Base-by-base conservation (phyloP, 73 alveolate species). In the Paramecium caudatum region DNA sequence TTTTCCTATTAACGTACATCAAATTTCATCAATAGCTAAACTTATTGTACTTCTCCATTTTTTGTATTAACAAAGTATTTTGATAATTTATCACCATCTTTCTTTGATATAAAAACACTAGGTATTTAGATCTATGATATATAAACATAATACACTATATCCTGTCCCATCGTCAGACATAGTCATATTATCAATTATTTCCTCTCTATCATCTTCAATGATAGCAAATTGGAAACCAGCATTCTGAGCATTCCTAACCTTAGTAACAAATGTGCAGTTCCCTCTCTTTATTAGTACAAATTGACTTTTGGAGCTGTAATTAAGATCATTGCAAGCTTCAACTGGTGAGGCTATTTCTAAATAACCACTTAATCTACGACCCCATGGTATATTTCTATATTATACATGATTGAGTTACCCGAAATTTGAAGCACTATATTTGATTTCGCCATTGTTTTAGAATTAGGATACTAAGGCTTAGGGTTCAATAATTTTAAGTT, bases 161-260 rank as follows among this genome's bases (percentile, higher is more conserved):
- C 88, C 88, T 9, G 94, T 82, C 2, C 97, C 97, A 86, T 93
- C 97, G 91, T 93, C 97, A 17, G 95, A 62, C 95, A 93, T 93
- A 33, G 91, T 90, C 32, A 90, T 37, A 25, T 74, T 46, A 46
- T 91, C 83, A 19, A 82, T 91, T 43, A 82, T 19, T 78, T 91
- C 92, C 21, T 15, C 39, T 61, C 47, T 32, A 85, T 91, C 46
- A 61, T 93, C 90, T 16, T 87, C 94, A 32, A 93, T 87, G 9
- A 93, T 32, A 45, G 91, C 83, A 93, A 93, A 87, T 36, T 90
- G 63, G 78, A 69, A 88, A 80, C 97, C 95, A 3, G 90, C 91
- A 63, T 25, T 83, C 85, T 93, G 94, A 17, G 93, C 97, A 48
- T 93, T 55, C 55, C 97, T 91, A 3, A 91, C 97, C 49, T 93